These are phyloP conservation scores for Kluyveromyces marxianus DNA, from an alignment of 1,139 yeast species.

Conservation along the genomic window DNA sequence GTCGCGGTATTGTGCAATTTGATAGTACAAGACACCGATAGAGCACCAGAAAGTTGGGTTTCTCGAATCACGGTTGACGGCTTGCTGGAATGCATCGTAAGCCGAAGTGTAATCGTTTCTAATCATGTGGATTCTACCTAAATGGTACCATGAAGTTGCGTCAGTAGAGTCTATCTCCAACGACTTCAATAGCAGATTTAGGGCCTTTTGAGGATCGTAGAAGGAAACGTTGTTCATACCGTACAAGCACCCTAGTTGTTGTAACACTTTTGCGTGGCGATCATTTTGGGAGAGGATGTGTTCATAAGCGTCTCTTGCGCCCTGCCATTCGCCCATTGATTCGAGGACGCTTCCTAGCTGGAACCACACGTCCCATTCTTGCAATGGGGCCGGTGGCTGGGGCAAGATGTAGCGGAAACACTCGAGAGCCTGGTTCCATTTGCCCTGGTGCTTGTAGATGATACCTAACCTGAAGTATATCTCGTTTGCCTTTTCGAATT, in stretches of 20 bases:
- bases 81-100: constrained; percentile 97
- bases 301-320: constrained; percentile 93
- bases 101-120: constrained; percentile 93
- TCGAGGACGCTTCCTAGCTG: constrained; percentile 95
- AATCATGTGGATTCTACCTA: constrained; percentile 96
- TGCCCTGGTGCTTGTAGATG: constrained; percentile 90
- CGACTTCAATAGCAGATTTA: constrained; percentile 74
- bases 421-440: constrained; percentile 78
- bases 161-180: constrained; percentile 84
- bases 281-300: constrained; percentile 85
- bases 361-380: constrained; percentile 97
- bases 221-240: constrained; percentile 63
- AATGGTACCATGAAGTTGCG: constrained; percentile 94
- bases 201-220: constrained; percentile 78
- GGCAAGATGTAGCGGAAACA: constrained; percentile 87
- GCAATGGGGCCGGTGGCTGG: constrained; percentile 90
- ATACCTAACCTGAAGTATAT: constrained; percentile 96
- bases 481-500: constrained; percentile 92
- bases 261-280: constrained; percentile 90
- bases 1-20: constrained; percentile 90
- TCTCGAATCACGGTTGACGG: constrained; percentile 91
- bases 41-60: constrained; percentile 99
- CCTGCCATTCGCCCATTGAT: constrained; percentile 84
- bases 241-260: constrained; percentile 91
- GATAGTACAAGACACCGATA: constrained; percentile 92